Base-by-base conservation (phyloP, 2,329 filamentous ascomycete species). In the Akanthomyces dipterigenus region DNA sequence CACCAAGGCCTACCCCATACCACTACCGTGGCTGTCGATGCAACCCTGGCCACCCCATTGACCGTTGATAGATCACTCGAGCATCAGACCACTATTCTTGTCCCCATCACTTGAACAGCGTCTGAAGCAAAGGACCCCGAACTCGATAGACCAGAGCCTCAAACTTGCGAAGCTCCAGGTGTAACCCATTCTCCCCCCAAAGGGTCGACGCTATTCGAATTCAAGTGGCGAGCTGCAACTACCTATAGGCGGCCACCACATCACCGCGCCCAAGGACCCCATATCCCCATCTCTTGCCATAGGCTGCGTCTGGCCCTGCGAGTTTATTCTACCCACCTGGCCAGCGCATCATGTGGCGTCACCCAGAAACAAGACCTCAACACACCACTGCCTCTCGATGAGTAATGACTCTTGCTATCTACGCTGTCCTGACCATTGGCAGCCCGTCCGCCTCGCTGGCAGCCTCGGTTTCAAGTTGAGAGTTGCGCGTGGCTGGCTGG, bases 281-380 rank as follows among this genome's bases (percentile, higher is more conserved):
- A 31, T 45, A 8, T 45, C 18, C 7, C 24, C 42, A 34, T 22
- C 16, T 12, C 20, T 22, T 24, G 14, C 53, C 38, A 51, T 48
- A 46, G 45, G 56, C 45, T 45, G 46, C 3, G 22, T 48, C 3
- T 16, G 5, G 49, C 5, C n/a, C 50, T 31, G 31, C 34, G 36
- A 24, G 28, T 42, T 40, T 28, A 5, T 45, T 31, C 24, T 59
- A 18, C 36, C 24, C 31, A 18, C 31, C 46, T 38, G 20, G 56
- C 56, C 56, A 59, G 34, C 56, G 56, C 56, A 59, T 59, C 46
- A 59, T 38, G 56, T 59, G 56, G 56, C 56, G 56, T 59, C 46
- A 36, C 26, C 26, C n/a, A 38, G 14, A 58, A 42, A 36, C 34
- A 31, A n/a, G 49, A 18, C n/a, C 8, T 43, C 26, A 6, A 14